Conservation (phyloP, 176 grass and related monocot genomes). For the Aegilops umbellulata region DNA sequence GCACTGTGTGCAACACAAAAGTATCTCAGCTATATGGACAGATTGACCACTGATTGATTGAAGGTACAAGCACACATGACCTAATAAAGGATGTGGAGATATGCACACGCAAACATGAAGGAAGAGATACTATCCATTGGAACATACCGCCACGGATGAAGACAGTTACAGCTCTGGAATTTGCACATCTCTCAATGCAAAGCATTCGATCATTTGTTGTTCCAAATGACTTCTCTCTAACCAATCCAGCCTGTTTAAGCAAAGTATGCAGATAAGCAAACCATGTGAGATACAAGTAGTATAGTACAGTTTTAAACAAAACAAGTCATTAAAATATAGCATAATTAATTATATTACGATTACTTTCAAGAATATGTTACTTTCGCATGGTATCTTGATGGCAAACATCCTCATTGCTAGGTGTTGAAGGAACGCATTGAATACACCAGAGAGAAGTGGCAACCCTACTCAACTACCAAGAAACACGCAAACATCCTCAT, state of each 20-base stretch:
- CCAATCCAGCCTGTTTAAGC: slow-evolving; percentile 73
- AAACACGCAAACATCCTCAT: neutral
- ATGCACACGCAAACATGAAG: slow-evolving; percentile 1
- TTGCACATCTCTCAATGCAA: slow-evolving; percentile 86
- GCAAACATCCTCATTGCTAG: neutral
- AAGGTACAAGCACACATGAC: neutral
- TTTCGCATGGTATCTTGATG: neutral
- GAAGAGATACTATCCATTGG: neutral
- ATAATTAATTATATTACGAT: neutral
- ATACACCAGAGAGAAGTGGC: neutral
- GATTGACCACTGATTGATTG: neutral
- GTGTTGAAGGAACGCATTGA: neutral
- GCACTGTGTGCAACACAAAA: neutral
- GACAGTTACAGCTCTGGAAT: slow-evolving; percentile 86
- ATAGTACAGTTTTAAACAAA: neutral
- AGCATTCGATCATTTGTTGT: slow-evolving; percentile 89
- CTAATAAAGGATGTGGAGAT: neutral
- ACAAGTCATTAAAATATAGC: too few species aligned
- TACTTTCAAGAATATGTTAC: neutral
- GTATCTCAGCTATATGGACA: neutral
- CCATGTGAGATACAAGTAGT: neutral
- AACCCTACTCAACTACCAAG: neutral
- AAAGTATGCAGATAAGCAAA: slow-evolving; percentile 7
- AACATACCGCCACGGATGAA: slow-evolving; percentile 86
- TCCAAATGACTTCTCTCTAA: slow-evolving; percentile 85